These are phyloP conservation scores for Sporothrix pallida DNA, from an alignment of 2,329 filamentous ascomycete species.

Conservation along the genomic window DNA sequence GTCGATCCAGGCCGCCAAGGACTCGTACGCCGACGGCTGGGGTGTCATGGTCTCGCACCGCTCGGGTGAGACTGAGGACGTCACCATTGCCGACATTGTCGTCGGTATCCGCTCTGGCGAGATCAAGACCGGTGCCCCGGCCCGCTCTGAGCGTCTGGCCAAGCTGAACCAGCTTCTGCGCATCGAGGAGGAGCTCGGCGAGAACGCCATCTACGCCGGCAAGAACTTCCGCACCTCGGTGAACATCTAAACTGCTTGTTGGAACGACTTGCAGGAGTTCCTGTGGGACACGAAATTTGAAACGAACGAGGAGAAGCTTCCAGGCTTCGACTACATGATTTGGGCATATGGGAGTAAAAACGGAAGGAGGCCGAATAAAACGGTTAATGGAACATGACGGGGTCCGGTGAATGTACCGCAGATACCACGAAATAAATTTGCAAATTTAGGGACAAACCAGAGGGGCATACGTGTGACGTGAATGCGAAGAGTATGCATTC, in stretches of 20 bases:
- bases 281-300: neutral
- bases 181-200: slow-evolving; percentile 98
- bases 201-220: slow-evolving; percentile 89
- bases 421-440: slow-evolving; percentile 33
- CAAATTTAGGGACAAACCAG: slow-evolving; percentile 26
- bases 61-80: slow-evolving; percentile 99
- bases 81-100: slow-evolving; percentile 97
- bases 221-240: slow-evolving; percentile 89
- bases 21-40: slow-evolving; percentile 94
- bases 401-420: slow-evolving; percentile 28
- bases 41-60: slow-evolving; percentile 99
- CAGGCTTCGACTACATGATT: neutral
- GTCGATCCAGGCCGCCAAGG: slow-evolving; percentile 98
- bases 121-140: slow-evolving; percentile 98
- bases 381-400: slow-evolving; percentile 30
- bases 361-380: slow-evolving; percentile 12
- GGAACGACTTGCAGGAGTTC: neutral
- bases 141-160: slow-evolving; percentile 95
- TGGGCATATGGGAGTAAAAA: slow-evolving; percentile 24
- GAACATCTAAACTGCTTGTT: slow-evolving; percentile 68
- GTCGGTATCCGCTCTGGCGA: slow-evolving; percentile 95
- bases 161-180: slow-evolving; percentile 99
- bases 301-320: neutral
- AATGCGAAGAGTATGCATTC: neutral
- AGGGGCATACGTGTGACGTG: neutral